phyloP scores from a whole-genome alignment of 1,139 yeast species.

The Blastobotrys persicus region DNA sequence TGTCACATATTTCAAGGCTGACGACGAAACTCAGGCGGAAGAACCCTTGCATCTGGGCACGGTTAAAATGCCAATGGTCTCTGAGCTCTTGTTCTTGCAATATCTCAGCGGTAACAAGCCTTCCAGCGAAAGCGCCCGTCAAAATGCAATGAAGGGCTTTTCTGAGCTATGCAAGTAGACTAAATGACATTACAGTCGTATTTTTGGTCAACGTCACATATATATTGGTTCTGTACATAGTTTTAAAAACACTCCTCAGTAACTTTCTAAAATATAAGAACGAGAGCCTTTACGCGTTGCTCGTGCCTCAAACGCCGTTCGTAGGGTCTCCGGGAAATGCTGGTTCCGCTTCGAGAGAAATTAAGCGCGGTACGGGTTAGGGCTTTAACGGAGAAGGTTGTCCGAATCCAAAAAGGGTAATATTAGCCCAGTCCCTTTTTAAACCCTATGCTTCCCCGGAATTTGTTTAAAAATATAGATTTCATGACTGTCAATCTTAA shows the following conservation, averaged over 20 bases:
- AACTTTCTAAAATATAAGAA: too few species aligned
- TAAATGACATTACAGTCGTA: background rate
- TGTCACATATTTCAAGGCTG: slow-evolving; percentile 44
- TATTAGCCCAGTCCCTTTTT: slow-evolving; percentile 3
- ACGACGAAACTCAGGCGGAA: slow-evolving; percentile 28
- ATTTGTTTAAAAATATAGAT: background rate
- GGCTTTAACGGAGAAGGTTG: background rate
- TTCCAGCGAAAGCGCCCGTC: slow-evolving; percentile 45
- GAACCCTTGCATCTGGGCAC: slow-evolving; percentile 41
- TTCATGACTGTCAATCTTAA: background rate
- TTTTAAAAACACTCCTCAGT: too few species aligned
- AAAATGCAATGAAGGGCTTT: slow-evolving; percentile 31
- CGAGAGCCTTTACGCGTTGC: too few species aligned
- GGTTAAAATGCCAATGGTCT: slow-evolving; percentile 43
- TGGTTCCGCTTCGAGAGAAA: background rate
- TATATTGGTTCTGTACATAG: too few species aligned
- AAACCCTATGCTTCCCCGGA: background rate
- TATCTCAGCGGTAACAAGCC: slow-evolving; percentile 62
- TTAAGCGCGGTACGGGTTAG: background rate
- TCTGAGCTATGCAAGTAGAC: slow-evolving; percentile 5
- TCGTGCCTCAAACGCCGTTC: too few species aligned
- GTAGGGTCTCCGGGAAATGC: too few species aligned
- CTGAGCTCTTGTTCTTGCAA: slow-evolving; percentile 55
- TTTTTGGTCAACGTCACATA: background rate
- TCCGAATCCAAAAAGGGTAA: background rate